Conservation (phyloP, 306 rosid genomes). For the Cicer pinnatifidum region DNA sequence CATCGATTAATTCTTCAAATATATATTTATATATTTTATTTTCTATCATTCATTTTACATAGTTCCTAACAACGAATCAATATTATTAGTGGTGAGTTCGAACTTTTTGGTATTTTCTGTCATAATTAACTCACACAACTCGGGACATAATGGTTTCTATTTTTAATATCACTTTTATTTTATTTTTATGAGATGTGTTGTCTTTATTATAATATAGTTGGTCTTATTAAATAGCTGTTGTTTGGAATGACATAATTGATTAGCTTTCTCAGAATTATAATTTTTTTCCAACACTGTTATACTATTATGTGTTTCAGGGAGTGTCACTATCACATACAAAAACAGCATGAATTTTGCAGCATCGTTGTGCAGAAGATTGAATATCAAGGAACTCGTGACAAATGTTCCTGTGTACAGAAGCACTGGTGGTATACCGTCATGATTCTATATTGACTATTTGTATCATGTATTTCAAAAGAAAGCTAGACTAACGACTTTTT, state of each 20-base stretch:
- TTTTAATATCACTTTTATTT: neutral
- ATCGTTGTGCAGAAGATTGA: slow-evolving; percentile 66
- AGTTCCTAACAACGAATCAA: neutral
- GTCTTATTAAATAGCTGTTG: slow-evolving; percentile 24
- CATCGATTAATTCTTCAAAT: neutral
- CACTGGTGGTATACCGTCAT: slow-evolving; percentile 56
- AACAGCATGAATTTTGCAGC: slow-evolving; percentile 62
- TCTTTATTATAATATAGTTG: neutral
- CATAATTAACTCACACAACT: no score
- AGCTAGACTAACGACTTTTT: slow-evolving; percentile 37
- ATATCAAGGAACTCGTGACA: slow-evolving; percentile 64
- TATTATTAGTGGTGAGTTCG: neutral
- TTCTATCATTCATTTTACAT: neutral
- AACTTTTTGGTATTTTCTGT: neutral
- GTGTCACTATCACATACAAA: slow-evolving; percentile 19
- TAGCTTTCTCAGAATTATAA: slow-evolving; percentile 8
- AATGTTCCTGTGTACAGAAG: slow-evolving; percentile 65
- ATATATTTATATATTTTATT: neutral
- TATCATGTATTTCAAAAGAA: slow-evolving; percentile 5
- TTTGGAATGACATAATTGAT: neutral
- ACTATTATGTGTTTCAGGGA: slow-evolving; percentile 41
- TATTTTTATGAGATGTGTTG: neutral
- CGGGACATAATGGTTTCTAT: neutral
- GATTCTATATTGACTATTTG: slow-evolving; percentile 27
- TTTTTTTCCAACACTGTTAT: neutral